Base-by-base conservation (phyloP, 805 yeast genomes). In the Debaryomyces hansenii region DNA sequence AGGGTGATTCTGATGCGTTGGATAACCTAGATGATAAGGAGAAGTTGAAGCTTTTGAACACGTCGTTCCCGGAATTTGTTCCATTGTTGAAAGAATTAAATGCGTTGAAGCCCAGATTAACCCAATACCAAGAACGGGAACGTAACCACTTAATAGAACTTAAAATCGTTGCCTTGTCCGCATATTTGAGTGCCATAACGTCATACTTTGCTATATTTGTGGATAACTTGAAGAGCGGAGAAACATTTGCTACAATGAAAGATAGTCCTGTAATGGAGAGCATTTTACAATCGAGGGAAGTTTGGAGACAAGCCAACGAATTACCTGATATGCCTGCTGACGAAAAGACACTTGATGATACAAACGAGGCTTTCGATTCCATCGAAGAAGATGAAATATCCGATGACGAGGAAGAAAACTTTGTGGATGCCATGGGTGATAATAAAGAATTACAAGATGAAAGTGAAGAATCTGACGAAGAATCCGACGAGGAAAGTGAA, bases 221-320 rank as follows among this genome's bases (percentile, higher is more conserved):
- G 14, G 82, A 82, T 33, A 77, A 80, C 38, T 59, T 84, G 34
- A 66, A 70, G 37, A 70, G 71, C 18, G 84, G 80, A 21, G 85
- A 82, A 42, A 71, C 75, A 3, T 78, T 83, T 50, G 44, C 57
- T 10, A 62, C 73, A 29, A 83, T 91, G 85, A 90, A 89, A 56
- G 95, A 89, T 46, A 92, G 87, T 54, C 87, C 92, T 2, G 85
- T 92, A 1, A 92, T 94, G 97, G 90, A 88, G 58, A 79, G 86
- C 24, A 84, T 92, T 29, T 70, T 92, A 44, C 83, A 86, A 44
- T 77, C 94, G 2, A 78, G 95, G 54, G 97, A 92, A 59, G 77
- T 88, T 14, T 91, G 97, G 96, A 80, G 94, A 60, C 91, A 87
- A 57, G 96, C 95, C 4, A 74, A 69, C 40, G 80, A 72, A 50